phyloP scores from a whole-genome alignment of 2,329 filamentous ascomycete species.

The Mycosphaerelloides madeirae region DNA sequence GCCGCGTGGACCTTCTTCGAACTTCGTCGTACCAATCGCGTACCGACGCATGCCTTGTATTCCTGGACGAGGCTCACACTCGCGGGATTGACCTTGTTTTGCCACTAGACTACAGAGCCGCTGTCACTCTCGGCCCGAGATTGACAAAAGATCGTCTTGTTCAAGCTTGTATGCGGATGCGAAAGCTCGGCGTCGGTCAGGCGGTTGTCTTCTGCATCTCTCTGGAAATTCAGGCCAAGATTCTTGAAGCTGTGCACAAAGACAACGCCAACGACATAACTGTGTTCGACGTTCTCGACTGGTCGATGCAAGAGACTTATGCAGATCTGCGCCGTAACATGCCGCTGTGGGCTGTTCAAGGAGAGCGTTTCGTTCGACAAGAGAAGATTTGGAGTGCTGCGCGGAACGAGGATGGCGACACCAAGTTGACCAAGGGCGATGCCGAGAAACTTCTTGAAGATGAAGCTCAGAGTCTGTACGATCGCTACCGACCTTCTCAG shows the following conservation, averaged over 20 bases:
- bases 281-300: slow-evolving; percentile 54
- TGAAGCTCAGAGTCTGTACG: slow-evolving; percentile 50
- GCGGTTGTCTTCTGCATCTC: slow-evolving; percentile 58
- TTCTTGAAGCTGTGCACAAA: slow-evolving; percentile 29
- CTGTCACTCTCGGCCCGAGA: slow-evolving; percentile 60
- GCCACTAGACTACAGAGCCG: slow-evolving; percentile 55
- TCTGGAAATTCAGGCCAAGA: slow-evolving; percentile 54
- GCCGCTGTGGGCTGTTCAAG: slow-evolving; percentile 59
- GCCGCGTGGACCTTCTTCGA: slow-evolving; percentile 46
- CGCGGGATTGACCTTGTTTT: slow-evolving; percentile 64
- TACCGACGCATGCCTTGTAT: slow-evolving; percentile 58
- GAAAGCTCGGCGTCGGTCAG: slow-evolving; percentile 62
- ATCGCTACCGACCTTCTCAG: slow-evolving; percentile 41
- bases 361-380: slow-evolving; percentile 42
- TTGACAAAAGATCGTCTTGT: slow-evolving; percentile 65
- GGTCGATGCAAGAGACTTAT: slow-evolving; percentile 57
- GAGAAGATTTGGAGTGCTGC: slow-evolving; percentile 1
- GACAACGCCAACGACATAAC: slow-evolving; percentile 32
- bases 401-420: slow-evolving; percentile 1
- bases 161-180: slow-evolving; percentile 68
- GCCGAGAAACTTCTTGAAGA: slow-evolving; percentile 50
- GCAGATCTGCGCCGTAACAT: slow-evolving; percentile 46
- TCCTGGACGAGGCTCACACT: slow-evolving; percentile 66
- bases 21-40: slow-evolving; percentile 55
- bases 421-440: slow-evolving; percentile 16